Base-by-base conservation (phyloP, 1,284 basidiomycete species). In the Melanopsichium pennsylvanicum region DNA sequence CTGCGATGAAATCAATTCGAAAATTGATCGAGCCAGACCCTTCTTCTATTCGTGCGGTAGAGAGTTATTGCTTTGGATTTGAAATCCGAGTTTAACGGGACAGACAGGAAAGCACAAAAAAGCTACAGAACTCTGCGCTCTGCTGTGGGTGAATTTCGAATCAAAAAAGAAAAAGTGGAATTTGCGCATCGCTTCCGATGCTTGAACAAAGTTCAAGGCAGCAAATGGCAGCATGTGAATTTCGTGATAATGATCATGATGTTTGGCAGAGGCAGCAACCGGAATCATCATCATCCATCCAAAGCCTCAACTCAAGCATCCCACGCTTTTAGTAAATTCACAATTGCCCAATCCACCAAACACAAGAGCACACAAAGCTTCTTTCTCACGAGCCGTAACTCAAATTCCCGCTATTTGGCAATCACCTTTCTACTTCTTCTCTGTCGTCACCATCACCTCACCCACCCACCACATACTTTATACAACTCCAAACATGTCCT, bases 401-500 rank as follows among this genome's bases (percentile, higher is more conserved):
- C 23, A 32, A 33, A 39, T 27, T 48, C 31, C 25, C 35, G 22
- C n/a, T n/a, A n/a, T n/a, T n/a, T n/a, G n/a, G n/a, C n/a, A 41
- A 19, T 38, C 27, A 29, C 27, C 27, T 29, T 38, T 18, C 15
- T 41, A 27, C 33, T 7, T 35, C 44, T 25, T 48, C 35, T n/a
- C n/a, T n/a, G n/a, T 29, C 34, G 40, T 41, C 38, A 34, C 33
- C 44, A 55, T 35, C 52, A 37, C 26, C 45, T 19, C 27, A 4
- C 11, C 22, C 16, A 12, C 23, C 26, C 33, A 18, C 37, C 15
- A 41, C 38, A 18, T 32, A 31, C 16, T 16, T 26, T 39, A n/a
- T n/a, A n/a, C 34, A 25, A 36, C 48, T 23, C 31, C 38, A 43
- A 36, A 26, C 57, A 74, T 74, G 72, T 74, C 72, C 27, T 74